phyloP scores from a whole-genome alignment of 208 protist species.

The Acanthamoeba healyi region DNA sequence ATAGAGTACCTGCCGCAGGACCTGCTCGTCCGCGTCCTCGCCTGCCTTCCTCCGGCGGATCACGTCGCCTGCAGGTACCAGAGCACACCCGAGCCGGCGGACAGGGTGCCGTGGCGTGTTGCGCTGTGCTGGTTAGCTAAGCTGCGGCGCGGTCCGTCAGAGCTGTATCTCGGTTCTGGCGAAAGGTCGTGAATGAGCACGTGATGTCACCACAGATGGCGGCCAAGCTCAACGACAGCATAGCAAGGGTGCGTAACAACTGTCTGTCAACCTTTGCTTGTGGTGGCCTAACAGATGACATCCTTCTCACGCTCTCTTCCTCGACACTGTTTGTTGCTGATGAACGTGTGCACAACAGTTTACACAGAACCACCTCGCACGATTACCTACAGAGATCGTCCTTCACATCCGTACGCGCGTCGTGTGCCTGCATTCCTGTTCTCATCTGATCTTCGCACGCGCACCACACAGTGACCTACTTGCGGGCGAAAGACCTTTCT shows the following conservation, averaged over 20 bases:
- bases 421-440: neutral
- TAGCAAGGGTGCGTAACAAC: neutral
- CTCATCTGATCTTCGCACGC: neutral
- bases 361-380: neutral
- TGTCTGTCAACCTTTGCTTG: too few species aligned
- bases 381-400: neutral
- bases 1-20: slow-evolving; percentile 28
- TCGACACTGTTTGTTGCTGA: neutral
- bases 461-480: neutral
- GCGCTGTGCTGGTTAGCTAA: too few species aligned
- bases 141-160: neutral
- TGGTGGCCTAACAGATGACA: too few species aligned
- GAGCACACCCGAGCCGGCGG: neutral
- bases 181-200: neutral
- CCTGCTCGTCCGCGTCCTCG: neutral
- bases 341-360: neutral
- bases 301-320: too few species aligned
- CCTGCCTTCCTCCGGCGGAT: neutral
- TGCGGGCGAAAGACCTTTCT: neutral
- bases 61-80: neutral
- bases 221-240: neutral
- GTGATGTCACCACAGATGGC: neutral
- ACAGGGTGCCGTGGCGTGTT: too few species aligned
- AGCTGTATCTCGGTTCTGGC: slow-evolving; percentile 1
- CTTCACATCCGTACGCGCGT: neutral